Conservation (phyloP, 805 yeast species). For the Candida dendrica region DNA sequence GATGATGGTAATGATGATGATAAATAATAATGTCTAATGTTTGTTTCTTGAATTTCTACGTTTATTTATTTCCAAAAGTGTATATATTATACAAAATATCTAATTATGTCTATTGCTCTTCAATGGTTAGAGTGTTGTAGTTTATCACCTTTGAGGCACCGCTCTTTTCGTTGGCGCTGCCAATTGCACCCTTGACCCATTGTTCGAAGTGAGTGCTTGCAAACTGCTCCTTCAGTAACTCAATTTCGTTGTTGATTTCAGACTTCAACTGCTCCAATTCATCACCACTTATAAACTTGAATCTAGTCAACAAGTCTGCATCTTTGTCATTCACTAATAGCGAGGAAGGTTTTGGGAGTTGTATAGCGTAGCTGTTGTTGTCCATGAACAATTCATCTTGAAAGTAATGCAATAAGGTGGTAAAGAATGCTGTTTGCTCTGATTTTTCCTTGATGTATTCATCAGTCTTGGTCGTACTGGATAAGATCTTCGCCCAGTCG, state of each 20-base stretch:
- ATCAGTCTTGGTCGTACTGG: conserved; percentile 31
- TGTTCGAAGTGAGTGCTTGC: conserved; percentile 16
- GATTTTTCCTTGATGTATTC: conserved; percentile 32
- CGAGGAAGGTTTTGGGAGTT: conserved; percentile 23
- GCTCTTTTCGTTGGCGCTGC: conserved; percentile 28
- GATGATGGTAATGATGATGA: conserved; percentile 1
- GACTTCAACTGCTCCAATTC: conserved; percentile 17
- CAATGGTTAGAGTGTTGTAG: conserved; percentile 28
- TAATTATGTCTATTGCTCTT: conserved; percentile 8
- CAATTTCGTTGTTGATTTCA: conserved; percentile 17
- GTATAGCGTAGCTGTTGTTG: conserved; percentile 14
- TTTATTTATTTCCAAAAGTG: background rate
- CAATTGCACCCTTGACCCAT: conserved; percentile 27
- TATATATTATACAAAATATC: conserved; percentile 2
- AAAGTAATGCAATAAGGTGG: conserved; percentile 33
- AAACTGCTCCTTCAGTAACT: conserved; percentile 9
- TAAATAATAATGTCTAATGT: background rate
- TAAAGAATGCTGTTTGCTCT: conserved; percentile 35
- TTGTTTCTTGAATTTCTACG: background rate
- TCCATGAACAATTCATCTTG: conserved; percentile 24
- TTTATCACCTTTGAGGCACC: conserved; percentile 28
- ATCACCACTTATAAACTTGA: conserved; percentile 15
- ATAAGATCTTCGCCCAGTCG: conserved; percentile 38
- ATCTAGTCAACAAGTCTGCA: conserved; percentile 13
- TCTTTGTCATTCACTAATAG: conserved; percentile 11